Conservation (phyloP, 306 rosid genomes). For the Trifolium repens region DNA sequence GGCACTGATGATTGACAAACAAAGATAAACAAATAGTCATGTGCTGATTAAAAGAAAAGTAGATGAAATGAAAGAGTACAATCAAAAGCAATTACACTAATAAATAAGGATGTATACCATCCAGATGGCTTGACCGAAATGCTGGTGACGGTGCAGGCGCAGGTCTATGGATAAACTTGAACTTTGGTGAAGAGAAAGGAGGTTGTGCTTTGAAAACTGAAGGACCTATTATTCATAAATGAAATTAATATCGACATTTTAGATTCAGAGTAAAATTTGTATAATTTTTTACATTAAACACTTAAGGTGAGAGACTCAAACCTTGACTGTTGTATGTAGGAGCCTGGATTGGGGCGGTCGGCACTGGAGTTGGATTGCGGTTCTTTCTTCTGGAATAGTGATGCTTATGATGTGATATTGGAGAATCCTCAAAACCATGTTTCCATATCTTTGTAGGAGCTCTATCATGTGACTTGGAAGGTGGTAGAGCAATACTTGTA, state of each 20-base stretch:
- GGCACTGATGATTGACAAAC: constrained; percentile 67
- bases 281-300: not conserved
- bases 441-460: constrained; percentile 54
- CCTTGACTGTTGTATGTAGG: constrained; percentile 63
- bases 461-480: constrained; percentile 52
- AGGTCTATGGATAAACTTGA: constrained; percentile 46
- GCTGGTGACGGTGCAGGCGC: constrained; percentile 71
- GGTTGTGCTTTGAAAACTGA: constrained; percentile 56
- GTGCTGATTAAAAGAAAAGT: constrained; percentile 28
- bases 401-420: constrained; percentile 50
- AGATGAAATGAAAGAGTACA: constrained; percentile 25
- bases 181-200: constrained; percentile 54
- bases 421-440: constrained; percentile 51
- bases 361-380: constrained; percentile 50
- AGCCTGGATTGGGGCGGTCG: constrained; percentile 51
- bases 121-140: constrained; percentile 44
- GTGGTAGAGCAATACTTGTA: constrained; percentile 63
- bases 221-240: constrained; percentile 50
- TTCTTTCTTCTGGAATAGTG: constrained; percentile 44
- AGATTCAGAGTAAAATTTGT: constrained; percentile 20
- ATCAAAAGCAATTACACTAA: constrained; percentile 22
- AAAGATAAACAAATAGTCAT: constrained; percentile 39
- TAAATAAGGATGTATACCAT: constrained; percentile 52
- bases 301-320: constrained; percentile 42
- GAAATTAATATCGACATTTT: constrained; percentile 28